These are phyloP conservation scores for Naganishia onofrii DNA, from an alignment of 768 basidiomycete species.

Conservation along the genomic window DNA sequence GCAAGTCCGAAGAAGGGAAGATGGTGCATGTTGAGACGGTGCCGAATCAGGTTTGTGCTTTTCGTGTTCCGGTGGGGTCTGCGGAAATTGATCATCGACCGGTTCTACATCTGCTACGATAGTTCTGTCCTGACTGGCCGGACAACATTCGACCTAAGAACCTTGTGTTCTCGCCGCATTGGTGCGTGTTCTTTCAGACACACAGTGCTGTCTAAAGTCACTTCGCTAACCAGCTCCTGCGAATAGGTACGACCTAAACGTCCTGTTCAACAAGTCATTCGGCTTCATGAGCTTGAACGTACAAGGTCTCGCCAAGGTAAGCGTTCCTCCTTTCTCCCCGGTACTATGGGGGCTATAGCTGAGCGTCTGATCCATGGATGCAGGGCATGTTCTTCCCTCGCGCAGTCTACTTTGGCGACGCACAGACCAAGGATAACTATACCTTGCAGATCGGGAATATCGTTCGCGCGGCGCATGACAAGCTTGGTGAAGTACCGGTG, in stretches of 20 bases:
- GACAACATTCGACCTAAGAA: constrained; percentile 62
- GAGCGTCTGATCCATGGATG: not conserved
- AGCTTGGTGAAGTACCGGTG: constrained; percentile 78
- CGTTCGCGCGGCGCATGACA: constrained; percentile 64
- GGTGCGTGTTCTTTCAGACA: constrained; percentile 52
- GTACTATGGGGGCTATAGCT: not conserved
- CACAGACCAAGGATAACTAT: constrained; percentile 77
- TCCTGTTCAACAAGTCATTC: constrained; percentile 78
- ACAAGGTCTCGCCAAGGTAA: constrained; percentile 80
- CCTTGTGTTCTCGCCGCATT: constrained; percentile 73
- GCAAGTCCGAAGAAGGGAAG: constrained; percentile 23
- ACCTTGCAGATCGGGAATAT: constrained; percentile 75
- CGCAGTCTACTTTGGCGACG: constrained; percentile 83
- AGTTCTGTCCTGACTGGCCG: constrained; percentile 80
- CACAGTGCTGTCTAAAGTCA: too few relatives aligned
- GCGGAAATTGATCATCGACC: not conserved
- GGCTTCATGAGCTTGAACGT: constrained; percentile 87
- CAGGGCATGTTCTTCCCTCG: constrained; percentile 84
- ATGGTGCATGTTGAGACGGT: constrained; percentile 70
- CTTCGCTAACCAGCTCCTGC: not conserved
- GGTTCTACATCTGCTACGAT: not conserved
- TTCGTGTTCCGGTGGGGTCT: too few relatives aligned
- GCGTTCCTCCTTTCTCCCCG: constrained; percentile 36
- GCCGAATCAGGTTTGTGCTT: constrained; percentile 75
- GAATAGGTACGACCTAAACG: constrained; percentile 83